Base-by-base conservation (phyloP, 148 eudicot genomes). In the Diospyros lotus region DNA sequence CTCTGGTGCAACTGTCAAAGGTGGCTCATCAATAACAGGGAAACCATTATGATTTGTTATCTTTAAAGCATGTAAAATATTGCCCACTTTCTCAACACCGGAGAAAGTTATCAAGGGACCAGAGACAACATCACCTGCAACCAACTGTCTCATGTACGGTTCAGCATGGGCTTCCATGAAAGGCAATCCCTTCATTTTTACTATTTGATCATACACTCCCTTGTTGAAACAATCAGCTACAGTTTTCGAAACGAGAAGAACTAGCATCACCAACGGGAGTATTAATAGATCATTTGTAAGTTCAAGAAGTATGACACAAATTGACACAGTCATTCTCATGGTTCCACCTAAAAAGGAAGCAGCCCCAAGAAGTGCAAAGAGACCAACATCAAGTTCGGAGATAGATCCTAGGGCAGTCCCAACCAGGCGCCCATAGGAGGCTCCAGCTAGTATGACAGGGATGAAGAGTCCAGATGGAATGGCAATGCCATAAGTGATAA, bases 291-390 rank as follows among this genome's bases (percentile, higher is more conserved):
- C 82, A 62, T 89, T 87, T 0, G 97, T 92, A 8, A 92, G 89
- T 62, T 92, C 97, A 42, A 92, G 90, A 46, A 92, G 84, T 44
- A 92, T 92, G 74, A 92, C 88, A 66, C 97, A 92, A 6, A 92
- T 80, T 1, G 97, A 89, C 3, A 92, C 97, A 0, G 97, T 92
- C 97, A 92, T 92, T 69, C 97, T 88, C 97, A 92, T 92, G 15
- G 97, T 92, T 52, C 97, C 97, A 64, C 97, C 94, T 6, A 92
- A 87, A 52, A 92, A 88, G 8, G 97, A 89, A 46, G 97, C 97
- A 4, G 97, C 89, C 41, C 97, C 97, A 2, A 92, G 90, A 59
- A 92, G 81, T 1, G 94, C 88, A 68, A 80, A 89, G 56, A 89
- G 73, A 15, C 97, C 94, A 51, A 79, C 64, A 43, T 89, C 87